Evolutionary conservation across 164 flowering plant genomes (phyloP).

Genomic region (Vitis cinerea): DNA sequence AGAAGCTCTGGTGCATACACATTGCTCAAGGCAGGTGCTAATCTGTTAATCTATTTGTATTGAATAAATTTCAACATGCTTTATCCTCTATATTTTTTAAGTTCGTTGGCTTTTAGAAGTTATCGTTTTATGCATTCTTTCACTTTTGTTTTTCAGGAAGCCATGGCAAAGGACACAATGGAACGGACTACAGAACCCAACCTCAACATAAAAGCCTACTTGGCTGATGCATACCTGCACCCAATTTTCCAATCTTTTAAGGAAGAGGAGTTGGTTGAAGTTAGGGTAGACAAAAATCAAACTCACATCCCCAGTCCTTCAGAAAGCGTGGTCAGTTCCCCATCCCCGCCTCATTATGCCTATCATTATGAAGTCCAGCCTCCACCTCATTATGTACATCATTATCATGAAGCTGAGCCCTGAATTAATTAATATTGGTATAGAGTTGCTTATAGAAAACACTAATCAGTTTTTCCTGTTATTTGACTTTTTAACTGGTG

Average conservation of each 20-base stretch:
- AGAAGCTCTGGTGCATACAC: too few species aligned
- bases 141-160: slow-evolving; percentile 60
- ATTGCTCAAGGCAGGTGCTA: too few species aligned
- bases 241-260: slow-evolving; percentile 79
- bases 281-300: slow-evolving; percentile 61
- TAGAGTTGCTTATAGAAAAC: slow-evolving; percentile 1
- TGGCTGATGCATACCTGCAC: slow-evolving; percentile 92
- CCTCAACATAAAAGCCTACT: slow-evolving; percentile 57
- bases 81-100: too few species aligned
- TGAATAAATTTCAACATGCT: too few species aligned
- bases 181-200: slow-evolving; percentile 62
- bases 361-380: slow-evolving; percentile 21
- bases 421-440: slow-evolving; percentile 4
- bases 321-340: slow-evolving; percentile 44
- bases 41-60: too few species aligned
- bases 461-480: not conserved
- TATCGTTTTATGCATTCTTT: not conserved
- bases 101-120: not conserved
- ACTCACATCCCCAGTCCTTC: slow-evolving; percentile 26
- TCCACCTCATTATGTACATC: slow-evolving; percentile 12
- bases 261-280: slow-evolving; percentile 59
- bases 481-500: too few species aligned
- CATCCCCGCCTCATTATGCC: slow-evolving; percentile 53
- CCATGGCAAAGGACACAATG: slow-evolving; percentile 74
- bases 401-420: slow-evolving; percentile 17